Evolutionary conservation across 805 yeast species (phyloP).

Genomic region (Metschnikowia vanudenii): DNA sequence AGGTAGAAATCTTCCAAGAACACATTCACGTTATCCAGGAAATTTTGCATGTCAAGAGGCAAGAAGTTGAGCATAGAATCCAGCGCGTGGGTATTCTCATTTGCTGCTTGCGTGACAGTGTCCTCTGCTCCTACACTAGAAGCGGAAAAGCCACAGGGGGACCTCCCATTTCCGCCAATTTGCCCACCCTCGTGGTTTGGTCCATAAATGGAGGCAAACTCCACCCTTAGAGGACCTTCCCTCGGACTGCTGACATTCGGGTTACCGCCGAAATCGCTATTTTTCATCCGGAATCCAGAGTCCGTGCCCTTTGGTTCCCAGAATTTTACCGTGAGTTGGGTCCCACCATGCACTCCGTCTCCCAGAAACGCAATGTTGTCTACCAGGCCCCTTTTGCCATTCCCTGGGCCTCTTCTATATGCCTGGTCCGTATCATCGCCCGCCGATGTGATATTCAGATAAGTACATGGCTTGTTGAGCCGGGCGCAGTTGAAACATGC

Average conservation of each 20-base stretch:
- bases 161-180: too few species aligned
- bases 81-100: neutral
- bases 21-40: slow-evolving; percentile 35
- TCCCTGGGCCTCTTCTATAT: neutral
- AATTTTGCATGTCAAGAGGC: slow-evolving; percentile 17
- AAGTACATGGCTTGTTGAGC: slow-evolving; percentile 32
- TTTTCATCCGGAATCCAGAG: too few species aligned
- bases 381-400: neutral
- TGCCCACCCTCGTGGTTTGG: too few species aligned
- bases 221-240: too few species aligned
- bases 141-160: too few species aligned
- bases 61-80: neutral
- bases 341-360: neutral
- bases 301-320: slow-evolving; percentile 11
- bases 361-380: neutral
- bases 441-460: slow-evolving; percentile 8
- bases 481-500: slow-evolving; percentile 37
- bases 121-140: too few species aligned
- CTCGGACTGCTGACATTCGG: too few species aligned
- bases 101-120: too few species aligned
- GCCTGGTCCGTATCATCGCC: neutral
- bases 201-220: too few species aligned
- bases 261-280: too few species aligned
- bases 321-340: slow-evolving; percentile 8
- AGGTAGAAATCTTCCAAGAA: slow-evolving; percentile 35